Evolutionary conservation across 2,329 filamentous ascomycete species (phyloP).

Genomic region (Diaporthe australafricana): DNA sequence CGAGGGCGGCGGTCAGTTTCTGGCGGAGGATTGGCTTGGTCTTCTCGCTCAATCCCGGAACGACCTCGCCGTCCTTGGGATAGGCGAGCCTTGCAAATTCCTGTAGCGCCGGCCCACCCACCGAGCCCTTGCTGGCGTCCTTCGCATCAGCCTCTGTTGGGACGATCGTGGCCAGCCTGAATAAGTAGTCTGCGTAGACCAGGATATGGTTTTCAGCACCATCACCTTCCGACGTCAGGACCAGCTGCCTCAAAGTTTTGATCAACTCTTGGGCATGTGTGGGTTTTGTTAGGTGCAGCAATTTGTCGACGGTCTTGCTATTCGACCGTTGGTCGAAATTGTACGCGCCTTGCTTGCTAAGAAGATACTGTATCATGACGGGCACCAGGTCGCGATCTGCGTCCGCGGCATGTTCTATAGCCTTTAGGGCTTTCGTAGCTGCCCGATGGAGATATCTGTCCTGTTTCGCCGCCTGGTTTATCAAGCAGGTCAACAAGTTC

Average conservation of each 20-base stretch:
- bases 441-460: slow-evolving; percentile 85
- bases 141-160: slow-evolving; percentile 44
- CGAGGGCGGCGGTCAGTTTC: slow-evolving; percentile 68
- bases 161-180: slow-evolving; percentile 59
- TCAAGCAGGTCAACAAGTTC: slow-evolving; percentile 84
- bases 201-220: slow-evolving; percentile 54
- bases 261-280: slow-evolving; percentile 31
- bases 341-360: slow-evolving; percentile 76
- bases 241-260: slow-evolving; percentile 33
- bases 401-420: slow-evolving; percentile 74
- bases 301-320: slow-evolving; percentile 62
- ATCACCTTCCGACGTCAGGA: slow-evolving; percentile 45
- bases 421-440: slow-evolving; percentile 80
- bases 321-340: slow-evolving; percentile 88
- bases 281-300: slow-evolving; percentile 54
- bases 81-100: slow-evolving; percentile 69
- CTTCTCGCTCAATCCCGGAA: slow-evolving; percentile 61
- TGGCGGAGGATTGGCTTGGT: slow-evolving; percentile 66
- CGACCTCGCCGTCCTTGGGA: slow-evolving; percentile 55
- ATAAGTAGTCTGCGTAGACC: slow-evolving; percentile 66
- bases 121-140: slow-evolving; percentile 48
- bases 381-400: slow-evolving; percentile 69
- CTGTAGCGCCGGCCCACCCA: slow-evolving; percentile 57
- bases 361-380: slow-evolving; percentile 73
- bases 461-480: slow-evolving; percentile 83